phyloP scores from a whole-genome alignment of 2,329 filamentous ascomycete genomes.

The Scedosporium boydii region DNA sequence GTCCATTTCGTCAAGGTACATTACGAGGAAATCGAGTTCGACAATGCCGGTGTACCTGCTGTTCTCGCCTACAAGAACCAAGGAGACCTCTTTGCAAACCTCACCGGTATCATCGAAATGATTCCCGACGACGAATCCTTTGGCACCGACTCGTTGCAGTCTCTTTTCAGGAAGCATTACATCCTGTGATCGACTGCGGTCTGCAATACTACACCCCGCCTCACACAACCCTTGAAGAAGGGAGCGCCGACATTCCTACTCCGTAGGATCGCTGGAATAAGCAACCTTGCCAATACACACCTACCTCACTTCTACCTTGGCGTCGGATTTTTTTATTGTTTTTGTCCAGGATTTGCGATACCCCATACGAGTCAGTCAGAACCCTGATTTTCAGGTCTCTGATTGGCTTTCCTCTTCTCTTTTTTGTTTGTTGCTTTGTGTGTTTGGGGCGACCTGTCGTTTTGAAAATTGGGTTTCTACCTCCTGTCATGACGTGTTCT shows the following conservation, averaged over 20 bases:
- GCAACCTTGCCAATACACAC: too few species aligned
- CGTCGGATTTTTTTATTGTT: too few species aligned
- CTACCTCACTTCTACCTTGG: too few species aligned
- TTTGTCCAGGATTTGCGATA: not conserved
- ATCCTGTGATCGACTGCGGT: conserved; percentile 31
- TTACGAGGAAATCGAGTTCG: conserved; percentile 89
- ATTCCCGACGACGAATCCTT: conserved; percentile 62
- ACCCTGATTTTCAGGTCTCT: not conserved
- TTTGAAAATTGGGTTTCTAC: not conserved
- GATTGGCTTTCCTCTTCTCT: not conserved
- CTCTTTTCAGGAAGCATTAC: conserved; percentile 41
- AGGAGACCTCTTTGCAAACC: conserved; percentile 82
- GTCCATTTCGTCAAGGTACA: conserved; percentile 87
- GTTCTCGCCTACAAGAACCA: conserved; percentile 79
- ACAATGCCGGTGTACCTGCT: conserved; percentile 77
- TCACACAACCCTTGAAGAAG: not conserved
- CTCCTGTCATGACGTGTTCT: not conserved
- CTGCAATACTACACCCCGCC: not conserved
- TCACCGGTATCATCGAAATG: conserved; percentile 80
- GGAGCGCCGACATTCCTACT: too few species aligned
- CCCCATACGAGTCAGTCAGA: not conserved
- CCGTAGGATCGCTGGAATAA: too few species aligned
- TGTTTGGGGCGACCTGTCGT: not conserved
- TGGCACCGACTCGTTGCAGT: conserved; percentile 41
- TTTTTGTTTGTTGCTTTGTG: not conserved